Evolutionary conservation across 331 rosid genomes (phyloP).

Genomic region (Saraca asoca): DNA sequence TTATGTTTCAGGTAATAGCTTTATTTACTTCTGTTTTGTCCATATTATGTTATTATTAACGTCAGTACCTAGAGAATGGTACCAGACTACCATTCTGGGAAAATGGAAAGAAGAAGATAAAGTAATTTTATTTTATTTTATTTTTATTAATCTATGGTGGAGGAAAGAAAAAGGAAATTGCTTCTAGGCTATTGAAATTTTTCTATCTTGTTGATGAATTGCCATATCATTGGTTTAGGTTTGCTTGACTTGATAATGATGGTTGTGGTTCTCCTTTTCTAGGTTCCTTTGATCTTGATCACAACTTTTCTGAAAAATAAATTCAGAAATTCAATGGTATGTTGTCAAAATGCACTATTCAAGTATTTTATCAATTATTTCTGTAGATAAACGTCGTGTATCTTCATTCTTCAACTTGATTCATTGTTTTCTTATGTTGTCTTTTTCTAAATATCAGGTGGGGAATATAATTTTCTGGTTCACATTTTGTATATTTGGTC

Average conservation of each 20-base stretch:
- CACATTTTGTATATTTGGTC: conserved; percentile 86
- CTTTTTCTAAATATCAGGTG: conserved; percentile 50
- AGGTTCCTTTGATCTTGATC: conserved; percentile 87
- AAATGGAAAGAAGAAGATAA: conserved; percentile 21
- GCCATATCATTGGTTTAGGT: conserved; percentile 23
- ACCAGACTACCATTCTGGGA: too few species aligned
- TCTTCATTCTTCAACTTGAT: conserved; percentile 15
- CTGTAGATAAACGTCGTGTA: not conserved
- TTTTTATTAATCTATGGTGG: conserved; percentile 12
- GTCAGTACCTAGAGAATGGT: too few species aligned
- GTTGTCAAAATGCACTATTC: conserved; percentile 27
- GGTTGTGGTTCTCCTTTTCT: conserved; percentile 27
- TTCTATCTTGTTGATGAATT: conserved; percentile 5
- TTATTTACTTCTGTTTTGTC: not conserved
- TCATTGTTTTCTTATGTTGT: not conserved
- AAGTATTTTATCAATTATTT: conserved; percentile 16
- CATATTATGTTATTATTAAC: not conserved
- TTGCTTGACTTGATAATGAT: conserved; percentile 30
- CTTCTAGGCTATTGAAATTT: conserved; percentile 8
- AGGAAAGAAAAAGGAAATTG: conserved; percentile 1
- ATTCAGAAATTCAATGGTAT: conserved; percentile 84
- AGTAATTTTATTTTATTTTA: conserved; percentile 2
- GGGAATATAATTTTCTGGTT: conserved; percentile 97
- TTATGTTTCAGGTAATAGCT: conserved; percentile 75
- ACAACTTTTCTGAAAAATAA: conserved; percentile 76